Percentiles rank a stretch among this genome's conserved stretches.
phyloP scores from a whole-genome alignment of 768 basidiomycete genomes.

The Mycena rebaudengoi region DNA sequence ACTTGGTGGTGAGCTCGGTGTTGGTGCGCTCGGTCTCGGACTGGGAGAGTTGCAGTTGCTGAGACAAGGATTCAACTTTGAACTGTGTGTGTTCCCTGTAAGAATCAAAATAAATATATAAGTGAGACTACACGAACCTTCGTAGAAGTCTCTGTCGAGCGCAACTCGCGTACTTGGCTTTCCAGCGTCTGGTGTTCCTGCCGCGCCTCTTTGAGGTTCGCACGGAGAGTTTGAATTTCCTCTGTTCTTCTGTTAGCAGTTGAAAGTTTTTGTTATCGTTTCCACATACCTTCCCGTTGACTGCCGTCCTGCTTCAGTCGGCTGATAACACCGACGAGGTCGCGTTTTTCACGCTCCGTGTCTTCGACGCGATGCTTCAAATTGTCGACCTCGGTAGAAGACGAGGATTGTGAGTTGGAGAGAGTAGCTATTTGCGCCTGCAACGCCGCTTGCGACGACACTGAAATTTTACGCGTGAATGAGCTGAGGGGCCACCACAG shows the following conservation, averaged over 20 bases:
- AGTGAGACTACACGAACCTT: slow-evolving; percentile 54
- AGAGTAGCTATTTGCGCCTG: slow-evolving; percentile 66
- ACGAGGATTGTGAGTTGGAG: slow-evolving; percentile 65
- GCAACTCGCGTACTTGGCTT: slow-evolving; percentile 73
- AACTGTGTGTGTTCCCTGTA: slow-evolving; percentile 57
- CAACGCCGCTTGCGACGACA: slow-evolving; percentile 53
- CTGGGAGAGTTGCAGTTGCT: slow-evolving; percentile 82
- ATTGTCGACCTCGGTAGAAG: slow-evolving; percentile 66
- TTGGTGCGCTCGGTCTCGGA: slow-evolving; percentile 78
- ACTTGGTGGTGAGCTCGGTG: slow-evolving; percentile 72
- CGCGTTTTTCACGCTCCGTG: slow-evolving; percentile 89
- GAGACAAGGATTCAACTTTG: slow-evolving; percentile 83
- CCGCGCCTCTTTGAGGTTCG: slow-evolving; percentile 76
- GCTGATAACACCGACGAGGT: slow-evolving; percentile 84
- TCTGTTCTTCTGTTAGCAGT: slow-evolving; percentile 50
- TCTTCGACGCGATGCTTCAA: slow-evolving; percentile 74
- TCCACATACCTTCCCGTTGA: slow-evolving; percentile 80
- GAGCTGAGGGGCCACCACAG: slow-evolving; percentile 16
- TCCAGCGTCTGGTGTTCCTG: slow-evolving; percentile 77
- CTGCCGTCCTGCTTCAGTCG: slow-evolving; percentile 79
- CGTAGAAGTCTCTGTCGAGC: slow-evolving; percentile 78
- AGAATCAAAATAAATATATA: neutral
- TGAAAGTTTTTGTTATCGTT: neutral
- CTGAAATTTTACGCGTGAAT: slow-evolving; percentile 37
- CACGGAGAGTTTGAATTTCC: slow-evolving; percentile 74